Evolutionary conservation across 441 rosid species (phyloP), one percentile per base, ranked within the genome.

Genomic region (Aquilaria agallochum): DNA sequence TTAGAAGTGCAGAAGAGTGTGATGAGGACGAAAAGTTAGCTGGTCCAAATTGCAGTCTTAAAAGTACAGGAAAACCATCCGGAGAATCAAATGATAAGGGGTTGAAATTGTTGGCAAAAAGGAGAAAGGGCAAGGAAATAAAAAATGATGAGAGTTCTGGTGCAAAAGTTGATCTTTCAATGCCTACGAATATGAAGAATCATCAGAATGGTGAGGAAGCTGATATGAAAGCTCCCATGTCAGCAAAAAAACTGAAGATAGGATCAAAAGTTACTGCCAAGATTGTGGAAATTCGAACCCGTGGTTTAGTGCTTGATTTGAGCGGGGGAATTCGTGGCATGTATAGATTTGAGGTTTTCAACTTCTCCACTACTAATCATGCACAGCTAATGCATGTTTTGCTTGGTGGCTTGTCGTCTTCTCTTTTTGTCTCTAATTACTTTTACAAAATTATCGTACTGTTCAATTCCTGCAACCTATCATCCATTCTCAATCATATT

Each of bases 241-340:
- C 65, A 55, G 71, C 86, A 31, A 69, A 71, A 64, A 81, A 60
- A 12, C 74, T 92, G 81, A 88, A 86, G 78, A 59, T 92, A 58
- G 98, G 92, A 72, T 75, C 81, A 54, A 79, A 81, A 76, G 71
- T 80, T 59, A 62, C 68, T 9, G 96, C 97, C 48, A 85, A 81
- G 75, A 83, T 92, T 46, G 59, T 70, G 68, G 84, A 89, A 80
- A 68, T 90, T 68, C 92, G 96, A 50, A 51, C 82, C 0, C 89
- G 49, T 62, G 99, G 99, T 60, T 74, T 95, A 57, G 96, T 89
- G 73, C 97, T 89, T 76, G 97, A 95, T 65, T 70, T 95, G 87
- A 98, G 96, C 65, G 79, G 89, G 75, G 97, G 84, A 65, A 74
- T 92, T 64, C 96, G 81, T 50, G 99, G 96, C 64, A 92, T 92